These are phyloP conservation scores for Geotrichum bryndzae DNA, from an alignment of 1,139 yeast genomes.

Conservation along the genomic window DNA sequence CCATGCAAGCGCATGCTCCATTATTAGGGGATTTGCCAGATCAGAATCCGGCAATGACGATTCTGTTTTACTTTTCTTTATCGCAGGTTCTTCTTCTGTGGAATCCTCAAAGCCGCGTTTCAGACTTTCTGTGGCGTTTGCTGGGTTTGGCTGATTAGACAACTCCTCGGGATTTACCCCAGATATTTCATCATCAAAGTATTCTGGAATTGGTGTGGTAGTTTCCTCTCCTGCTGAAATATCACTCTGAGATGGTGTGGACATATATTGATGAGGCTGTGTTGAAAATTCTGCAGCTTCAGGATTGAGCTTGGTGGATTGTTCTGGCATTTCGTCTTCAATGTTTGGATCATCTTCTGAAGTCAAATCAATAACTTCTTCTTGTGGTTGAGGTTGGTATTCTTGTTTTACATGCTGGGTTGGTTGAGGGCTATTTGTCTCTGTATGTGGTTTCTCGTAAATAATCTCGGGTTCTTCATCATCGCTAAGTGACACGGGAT, in stretches of 20 bases:
- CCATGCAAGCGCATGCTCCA: too few species aligned
- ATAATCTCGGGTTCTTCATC: slow-evolving; percentile 13
- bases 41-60: neutral
- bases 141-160: neutral
- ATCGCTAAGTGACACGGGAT: neutral
- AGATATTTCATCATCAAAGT: neutral
- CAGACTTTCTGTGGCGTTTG: neutral
- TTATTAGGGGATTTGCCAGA: neutral
- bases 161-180: neutral
- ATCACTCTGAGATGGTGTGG: neutral
- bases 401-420: neutral
- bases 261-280: neutral
- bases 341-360: slow-evolving; percentile 21
- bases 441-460: neutral
- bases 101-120: neutral
- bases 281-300: neutral
- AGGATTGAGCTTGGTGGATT: neutral
- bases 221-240: neutral
- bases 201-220: neutral
- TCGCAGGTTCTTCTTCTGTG: too few species aligned
- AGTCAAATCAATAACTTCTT: slow-evolving; percentile 20
- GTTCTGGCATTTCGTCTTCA: slow-evolving; percentile 16
- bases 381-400: neutral
- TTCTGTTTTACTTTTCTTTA: neutral
- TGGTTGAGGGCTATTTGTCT: neutral